Percentiles rank a stretch among this genome's conserved stretches.
These are phyloP conservation scores for Croton setiger DNA, from an alignment of 441 rosid genomes.

Conservation along the genomic window DNA sequence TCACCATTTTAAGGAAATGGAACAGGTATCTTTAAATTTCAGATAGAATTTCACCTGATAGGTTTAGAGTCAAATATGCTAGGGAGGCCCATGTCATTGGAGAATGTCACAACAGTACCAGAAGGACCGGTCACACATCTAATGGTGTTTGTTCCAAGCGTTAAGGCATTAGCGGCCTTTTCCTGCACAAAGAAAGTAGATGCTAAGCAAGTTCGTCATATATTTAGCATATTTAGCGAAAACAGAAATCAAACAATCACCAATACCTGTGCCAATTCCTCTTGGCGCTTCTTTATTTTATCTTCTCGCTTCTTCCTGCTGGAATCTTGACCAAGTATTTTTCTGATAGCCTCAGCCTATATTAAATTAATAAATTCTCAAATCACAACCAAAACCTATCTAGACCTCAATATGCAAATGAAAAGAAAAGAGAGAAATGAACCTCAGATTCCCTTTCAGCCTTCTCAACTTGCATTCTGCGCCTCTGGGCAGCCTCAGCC, in stretches of 20 bases:
- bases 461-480: conserved; percentile 86
- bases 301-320: conserved; percentile 86
- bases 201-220: background rate
- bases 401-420: conserved; percentile 5
- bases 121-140: conserved; percentile 67
- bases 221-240: background rate
- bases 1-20: background rate
- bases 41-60: conserved; percentile 35
- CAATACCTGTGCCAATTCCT: conserved; percentile 81
- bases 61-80: conserved; percentile 59
- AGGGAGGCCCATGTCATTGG: conserved; percentile 72
- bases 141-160: conserved; percentile 44
- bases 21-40: background rate
- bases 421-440: conserved; percentile 23
- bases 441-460: conserved; percentile 91
- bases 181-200: conserved; percentile 45
- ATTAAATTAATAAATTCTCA: background rate
- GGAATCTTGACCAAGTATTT: conserved; percentile 96
- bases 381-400: background rate
- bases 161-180: conserved; percentile 62
- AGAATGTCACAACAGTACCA: conserved; percentile 78
- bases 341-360: conserved; percentile 88
- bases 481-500: conserved; percentile 88
- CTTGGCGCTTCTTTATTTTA: conserved; percentile 69
- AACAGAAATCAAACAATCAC: background rate